Evolutionary conservation across 768 basidiomycete species (phyloP), one percentile per base, ranked within the genome.

Genomic region (Mycena haematopus): DNA sequence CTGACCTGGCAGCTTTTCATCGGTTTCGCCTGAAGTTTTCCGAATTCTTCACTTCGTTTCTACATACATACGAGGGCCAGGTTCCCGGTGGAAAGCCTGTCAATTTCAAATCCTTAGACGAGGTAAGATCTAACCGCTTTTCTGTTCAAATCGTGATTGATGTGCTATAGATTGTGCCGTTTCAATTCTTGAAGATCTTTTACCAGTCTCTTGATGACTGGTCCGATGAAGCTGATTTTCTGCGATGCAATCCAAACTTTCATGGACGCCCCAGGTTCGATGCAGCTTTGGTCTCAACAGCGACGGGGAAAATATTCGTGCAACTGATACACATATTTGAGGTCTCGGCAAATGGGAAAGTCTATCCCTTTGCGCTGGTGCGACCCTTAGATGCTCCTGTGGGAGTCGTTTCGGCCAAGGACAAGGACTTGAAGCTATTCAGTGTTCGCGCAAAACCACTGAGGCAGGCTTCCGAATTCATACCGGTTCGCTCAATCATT

Each of bases 401-500:
- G 4, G 44, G 50, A 3, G 8, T 2, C 2, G 4, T 24, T 5
- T 19, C 51, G 17, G 44, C 27, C 3, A 72, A 68, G 42, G 73
- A 77, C 29, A 56, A 52, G 5, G 70, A 70, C 50, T 59, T 77
- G 24, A 21, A 64, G 0, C 64, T 76, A 14, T 58, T 58, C 55
- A 47, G 67, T 3, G 36, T 74, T 22, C 63, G 62, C 2, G 33
- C 58, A 17, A 36, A 58, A n/a, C 61, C 53, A 3, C n/a, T n/a
- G n/a, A 35, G 52, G 25, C 38, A 53, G 24, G 27, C 62, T 0
- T 50, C 66, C 0, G 67, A 69, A 46, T 67, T 78, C 24, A 65
- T 78, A 25, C 67, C 70, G 10, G 61, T 70, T 7, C 40, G 45
- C 17, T 76, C 75, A 31, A 75, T 78, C 14, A 63, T 75, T 42